Evolutionary conservation across 2,329 filamentous ascomycete genomes (phyloP), one percentile per base, ranked within the genome.

Genomic region (Sclerotiophoma versabilis): DNA sequence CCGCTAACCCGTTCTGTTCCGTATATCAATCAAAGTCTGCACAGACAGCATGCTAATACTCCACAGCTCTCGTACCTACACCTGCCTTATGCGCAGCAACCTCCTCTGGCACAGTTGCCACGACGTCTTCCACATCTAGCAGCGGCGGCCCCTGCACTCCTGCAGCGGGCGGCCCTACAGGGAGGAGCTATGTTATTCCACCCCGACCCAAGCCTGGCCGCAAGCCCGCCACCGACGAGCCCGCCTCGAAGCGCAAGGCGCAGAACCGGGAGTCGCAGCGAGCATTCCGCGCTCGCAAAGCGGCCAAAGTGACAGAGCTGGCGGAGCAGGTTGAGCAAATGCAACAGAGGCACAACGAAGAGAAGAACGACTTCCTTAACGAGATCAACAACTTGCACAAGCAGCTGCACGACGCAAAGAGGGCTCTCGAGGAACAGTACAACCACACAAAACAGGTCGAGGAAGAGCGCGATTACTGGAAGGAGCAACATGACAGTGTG

Each of bases 181-280:
- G 72, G 58, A 64, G 57, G 20, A 68, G 43, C 36, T 71, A 76
- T 62, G 64, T 62, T 3, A 67, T 81, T 19, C 78, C 76, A 27
- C 68, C 78, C 5, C 74, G 79, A 20, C 79, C 79, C 7, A 79
- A 77, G 81, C 93, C 95, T 19, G 93, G 93, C 42, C 87, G 93
- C 65, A 98, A 98, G 81, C 93, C 93, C 3, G 91, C 92, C 39
- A 96, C 91, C 29, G 93, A 97, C 71, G 96, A 93, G 46, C 92
- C 93, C 12, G 90, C 91, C 1, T 96, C 92, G 36, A 96, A 96
- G 79, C 87, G 95, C 62, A 96, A 97, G 80, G 90, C 91, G 1
- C 95, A 98, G 78, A 98, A 98, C 75, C 85, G 95, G 56, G 90
- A 91, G 39, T 93, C 93, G 3, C 93, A 98, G 78, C 83, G 93